Conservation (phyloP, 1,139 yeast species). For the Saccharomycopsis hybrid region DNA sequence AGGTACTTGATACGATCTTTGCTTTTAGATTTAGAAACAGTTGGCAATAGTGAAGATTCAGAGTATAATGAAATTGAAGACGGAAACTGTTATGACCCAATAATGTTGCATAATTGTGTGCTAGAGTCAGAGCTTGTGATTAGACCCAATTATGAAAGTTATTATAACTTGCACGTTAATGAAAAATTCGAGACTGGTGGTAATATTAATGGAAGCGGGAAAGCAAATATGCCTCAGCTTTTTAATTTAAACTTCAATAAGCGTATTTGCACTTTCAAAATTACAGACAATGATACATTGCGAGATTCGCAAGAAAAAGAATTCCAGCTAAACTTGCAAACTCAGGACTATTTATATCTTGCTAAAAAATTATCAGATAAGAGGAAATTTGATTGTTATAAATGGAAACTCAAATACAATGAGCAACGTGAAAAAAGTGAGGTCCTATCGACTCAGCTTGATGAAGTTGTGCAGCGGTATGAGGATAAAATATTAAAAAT, state of each 20-base stretch:
- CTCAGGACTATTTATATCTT: constrained; percentile 6
- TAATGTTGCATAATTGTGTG: background rate
- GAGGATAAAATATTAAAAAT: background rate
- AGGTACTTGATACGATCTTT: constrained; percentile 1
- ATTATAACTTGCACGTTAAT: background rate
- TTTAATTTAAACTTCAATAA: background rate
- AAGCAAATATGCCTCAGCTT: too few relatives aligned
- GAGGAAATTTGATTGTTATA: too few relatives aligned
- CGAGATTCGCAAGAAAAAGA: background rate
- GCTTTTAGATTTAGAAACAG: background rate
- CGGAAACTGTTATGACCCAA: background rate
- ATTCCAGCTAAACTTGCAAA: background rate
- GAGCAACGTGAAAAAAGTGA: background rate
- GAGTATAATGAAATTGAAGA: background rate
- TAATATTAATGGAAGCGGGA: background rate
- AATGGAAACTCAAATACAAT: too few relatives aligned
- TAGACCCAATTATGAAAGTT: background rate
- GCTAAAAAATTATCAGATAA: background rate
- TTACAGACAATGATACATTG: background rate
- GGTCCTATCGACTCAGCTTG: background rate
- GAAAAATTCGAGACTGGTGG: background rate
- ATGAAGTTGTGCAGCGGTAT: background rate
- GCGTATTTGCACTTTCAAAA: constrained; percentile 1
- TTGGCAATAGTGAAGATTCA: background rate
- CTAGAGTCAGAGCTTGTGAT: constrained; percentile 7